Conservation (phyloP, 129 eudicot genomes). For the Erigeron canadensis region DNA sequence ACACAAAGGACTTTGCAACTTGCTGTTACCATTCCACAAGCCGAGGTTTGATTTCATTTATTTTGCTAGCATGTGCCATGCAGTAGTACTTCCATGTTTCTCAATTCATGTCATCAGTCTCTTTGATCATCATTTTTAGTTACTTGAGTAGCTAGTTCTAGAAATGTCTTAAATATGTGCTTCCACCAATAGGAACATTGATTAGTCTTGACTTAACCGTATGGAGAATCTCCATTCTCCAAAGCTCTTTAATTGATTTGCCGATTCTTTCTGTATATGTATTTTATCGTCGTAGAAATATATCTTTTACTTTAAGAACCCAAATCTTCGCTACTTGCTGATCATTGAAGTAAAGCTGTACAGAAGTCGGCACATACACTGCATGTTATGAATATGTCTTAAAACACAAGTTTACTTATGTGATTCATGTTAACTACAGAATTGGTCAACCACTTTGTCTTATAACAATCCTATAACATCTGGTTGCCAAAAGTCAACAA, state of each 20-base stretch:
- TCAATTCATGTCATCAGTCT: constrained; percentile 34
- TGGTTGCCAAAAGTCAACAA: constrained; percentile 21
- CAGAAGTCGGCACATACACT: constrained; percentile 33
- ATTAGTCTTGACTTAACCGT: not conserved
- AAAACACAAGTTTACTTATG: constrained; percentile 21
- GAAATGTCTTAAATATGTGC: constrained; percentile 15
- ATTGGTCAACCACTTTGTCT: constrained; percentile 22
- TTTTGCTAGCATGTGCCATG: constrained; percentile 17
- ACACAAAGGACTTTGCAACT: not conserved
- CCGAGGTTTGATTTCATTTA: constrained; percentile 6
- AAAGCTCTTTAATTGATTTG: not conserved
- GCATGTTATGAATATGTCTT: constrained; percentile 24
- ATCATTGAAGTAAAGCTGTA: constrained; percentile 22
- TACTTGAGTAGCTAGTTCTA: constrained; percentile 22
- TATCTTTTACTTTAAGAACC: not conserved
- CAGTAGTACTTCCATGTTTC: constrained; percentile 2
- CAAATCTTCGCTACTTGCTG: not conserved
- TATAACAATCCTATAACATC: constrained; percentile 10
- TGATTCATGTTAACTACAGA: constrained; percentile 21
- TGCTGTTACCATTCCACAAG: constrained; percentile 1
- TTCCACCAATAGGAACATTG: not conserved
- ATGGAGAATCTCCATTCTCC: not conserved
- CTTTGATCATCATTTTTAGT: constrained; percentile 5
- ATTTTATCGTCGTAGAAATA: not conserved
- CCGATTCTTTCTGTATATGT: too few relatives aligned